Percentiles rank a stretch among this genome's conserved stretches.
Conservation (phyloP, 164 flowering plant species). For the Aristolochia contorta region DNA sequence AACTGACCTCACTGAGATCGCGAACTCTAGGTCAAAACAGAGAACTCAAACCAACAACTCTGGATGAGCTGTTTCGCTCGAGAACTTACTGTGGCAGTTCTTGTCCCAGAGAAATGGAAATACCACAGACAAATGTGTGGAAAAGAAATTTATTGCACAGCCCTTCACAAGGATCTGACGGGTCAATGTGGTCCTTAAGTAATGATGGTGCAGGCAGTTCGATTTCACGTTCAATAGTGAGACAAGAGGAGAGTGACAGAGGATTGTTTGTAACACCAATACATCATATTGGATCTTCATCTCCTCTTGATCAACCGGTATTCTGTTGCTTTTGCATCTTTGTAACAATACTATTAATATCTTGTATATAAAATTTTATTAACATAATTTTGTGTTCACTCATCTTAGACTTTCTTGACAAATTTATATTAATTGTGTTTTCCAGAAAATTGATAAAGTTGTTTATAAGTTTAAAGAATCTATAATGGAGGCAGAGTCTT, state of each 20-base stretch:
- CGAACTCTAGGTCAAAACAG: neutral
- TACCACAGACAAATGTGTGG: neutral
- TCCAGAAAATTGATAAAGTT: neutral
- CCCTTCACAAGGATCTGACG: neutral
- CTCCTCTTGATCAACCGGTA: neutral
- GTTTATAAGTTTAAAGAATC: slow-evolving; percentile 33
- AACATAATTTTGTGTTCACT: too few relatives aligned
- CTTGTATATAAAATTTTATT: too few relatives aligned
- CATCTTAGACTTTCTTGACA: neutral
- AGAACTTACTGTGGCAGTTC: slow-evolving; percentile 15
- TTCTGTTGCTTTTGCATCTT: neutral
- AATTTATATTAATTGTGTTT: neutral
- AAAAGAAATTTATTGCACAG: neutral
- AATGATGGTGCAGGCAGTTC: slow-evolving; percentile 10
- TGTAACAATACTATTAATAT: too few relatives aligned
- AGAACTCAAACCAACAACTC: neutral
- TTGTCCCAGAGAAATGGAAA: slow-evolving; percentile 10
- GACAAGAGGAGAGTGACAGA: neutral
- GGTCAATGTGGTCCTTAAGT: slow-evolving; percentile 14
- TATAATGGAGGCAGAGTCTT: slow-evolving; percentile 39
- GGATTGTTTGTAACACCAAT: neutral
- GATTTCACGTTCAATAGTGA: neutral
- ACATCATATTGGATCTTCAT: neutral
- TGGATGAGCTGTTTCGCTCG: neutral
- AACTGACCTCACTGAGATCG: neutral